Conservation (phyloP, 257 asterid species). For the Solanum gandarillasii region DNA sequence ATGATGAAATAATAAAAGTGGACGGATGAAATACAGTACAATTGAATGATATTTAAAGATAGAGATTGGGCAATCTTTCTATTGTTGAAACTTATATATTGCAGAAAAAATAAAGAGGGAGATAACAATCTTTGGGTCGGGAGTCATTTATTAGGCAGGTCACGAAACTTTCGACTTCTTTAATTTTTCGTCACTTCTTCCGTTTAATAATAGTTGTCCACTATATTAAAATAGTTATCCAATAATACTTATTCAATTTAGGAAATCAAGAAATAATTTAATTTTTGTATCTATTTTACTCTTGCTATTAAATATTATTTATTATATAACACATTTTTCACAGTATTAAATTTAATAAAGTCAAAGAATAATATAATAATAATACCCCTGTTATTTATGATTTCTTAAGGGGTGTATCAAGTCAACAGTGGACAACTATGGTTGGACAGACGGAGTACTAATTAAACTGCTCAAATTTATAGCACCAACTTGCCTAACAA, state of each 20-base stretch:
- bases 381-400: no score
- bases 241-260: no score
- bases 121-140: background rate
- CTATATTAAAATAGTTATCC: no score
- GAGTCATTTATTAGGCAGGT: background rate
- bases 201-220: accelerated
- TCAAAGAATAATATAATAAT: no score
- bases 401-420: no score
- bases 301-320: no score
- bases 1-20: background rate
- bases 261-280: no score
- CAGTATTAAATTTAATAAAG: no score
- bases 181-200: background rate
- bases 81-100: background rate
- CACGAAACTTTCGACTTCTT: background rate
- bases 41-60: background rate
- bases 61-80: background rate
- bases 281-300: no score
- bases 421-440: no score
- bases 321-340: no score
- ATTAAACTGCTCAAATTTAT: background rate
- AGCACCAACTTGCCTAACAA: background rate
- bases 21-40: background rate
- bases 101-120: background rate
- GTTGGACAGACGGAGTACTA: no score